Evolutionary conservation across 83 land plant genomes (phyloP), one percentile per base, ranked within the genome.

Genomic region (Thuja plicata): DNA sequence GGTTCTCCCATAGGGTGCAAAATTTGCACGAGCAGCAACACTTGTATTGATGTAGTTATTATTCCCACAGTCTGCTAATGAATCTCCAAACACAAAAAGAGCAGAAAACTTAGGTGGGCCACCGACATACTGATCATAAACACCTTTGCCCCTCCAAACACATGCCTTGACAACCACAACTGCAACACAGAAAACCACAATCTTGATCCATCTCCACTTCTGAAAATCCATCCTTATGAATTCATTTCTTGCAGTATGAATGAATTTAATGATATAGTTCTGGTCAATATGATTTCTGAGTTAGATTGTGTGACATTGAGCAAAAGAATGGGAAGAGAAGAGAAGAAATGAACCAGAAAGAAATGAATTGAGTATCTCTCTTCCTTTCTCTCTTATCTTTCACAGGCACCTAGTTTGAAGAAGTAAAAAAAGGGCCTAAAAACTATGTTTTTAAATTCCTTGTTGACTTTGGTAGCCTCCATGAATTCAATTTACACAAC

Each of bases 11-110:
- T 87, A 87, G 1, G 88, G 88, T 24, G 38, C 30, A 87, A 62
- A 60, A 54, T 87, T 60, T 62, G 88, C 88, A 8, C 71, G 77
- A 38, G 82, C 88, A 12, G 32, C 77, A 38, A 41, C 41, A 60
- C 77, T 87, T 32, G 88, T 30, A 62, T 87, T 87, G 82, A 87
- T 54, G 35, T 35, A 60, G 71, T 87, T 87, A 70, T 87, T 87
- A 30, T 83, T 83, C 85, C 85, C 85, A 11, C 30, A 27, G n/a
- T 83, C 85, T 83, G 85, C 85, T 83, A 83, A 83, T 45, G 85
- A 83, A 54, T 83, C 85, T 43, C 85, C 85, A 83, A 83, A 83
- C 52, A 83, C 85, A 83, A 83, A 83, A 43, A 83, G 85, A 48
- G 85, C 55, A 83, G 55, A 83, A 48, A 30, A 46, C 57, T 30